Base-by-base conservation (phyloP, 2,329 filamentous ascomycete genomes). In the Verticillium nonalfalfae region DNA sequence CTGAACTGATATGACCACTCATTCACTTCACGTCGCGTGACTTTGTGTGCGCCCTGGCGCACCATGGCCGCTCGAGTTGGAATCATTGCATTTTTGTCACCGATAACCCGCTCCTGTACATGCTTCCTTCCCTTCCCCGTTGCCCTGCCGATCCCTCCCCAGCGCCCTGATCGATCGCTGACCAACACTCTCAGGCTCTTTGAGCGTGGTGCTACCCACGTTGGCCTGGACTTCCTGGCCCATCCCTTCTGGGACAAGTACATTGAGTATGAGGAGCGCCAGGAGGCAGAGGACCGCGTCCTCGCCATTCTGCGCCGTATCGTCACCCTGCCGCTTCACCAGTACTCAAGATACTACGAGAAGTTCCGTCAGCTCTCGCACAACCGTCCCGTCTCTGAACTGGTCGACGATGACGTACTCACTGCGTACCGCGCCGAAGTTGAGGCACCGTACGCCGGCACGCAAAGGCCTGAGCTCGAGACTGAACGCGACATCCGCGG, bases 201-300 rank as follows among this genome's bases (percentile, higher is more conserved):
- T 72, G 94, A 99, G 74, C 90, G 95, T 67, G 95, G 90, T 65
- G 90, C 92, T 34, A 84, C 84, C 35, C 89, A 85, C 69, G 93
- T 97, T 50, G 95, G 95, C 15, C 83, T 98, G 18, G 95, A 99
- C 76, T 99, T 97, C 72, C 82, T 97, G 35, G 90, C 93, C 2
- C 93, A 97, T 72, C 93, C 93, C 1, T 97, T 99, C 78, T 99
- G 95, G 95, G 95, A 99, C 75, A 98, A 97, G 77, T 99, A 97
- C 71, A 86, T 99, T 66, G 95, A 98, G 73, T 98, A 96, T 70
- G 95, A 98, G 73, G 93, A 97, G 73, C 90, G 93, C 1, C 82
- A 94, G 64, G 93, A 97, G 70, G 87, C 90, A 0, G 85, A 89
- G 14, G 91, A 96, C 65, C 91, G 87, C 69, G 91, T 97, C 60